phyloP scores from a whole-genome alignment of 768 basidiomycete genomes.

The Lactifluus pinguis region DNA sequence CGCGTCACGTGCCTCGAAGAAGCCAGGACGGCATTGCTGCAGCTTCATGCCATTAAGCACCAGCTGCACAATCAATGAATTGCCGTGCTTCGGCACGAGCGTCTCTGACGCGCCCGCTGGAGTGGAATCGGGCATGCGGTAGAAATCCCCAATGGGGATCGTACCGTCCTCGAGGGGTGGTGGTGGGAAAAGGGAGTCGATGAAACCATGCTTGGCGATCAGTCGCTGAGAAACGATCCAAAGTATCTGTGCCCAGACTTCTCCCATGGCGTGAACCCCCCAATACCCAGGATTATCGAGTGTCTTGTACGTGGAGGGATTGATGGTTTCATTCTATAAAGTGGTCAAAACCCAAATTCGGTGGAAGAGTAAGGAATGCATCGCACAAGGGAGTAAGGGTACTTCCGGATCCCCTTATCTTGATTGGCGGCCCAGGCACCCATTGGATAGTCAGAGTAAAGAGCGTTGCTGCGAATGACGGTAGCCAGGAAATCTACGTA shows the following conservation, averaged over 20 bases:
- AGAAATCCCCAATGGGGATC: slow-evolving; percentile 67
- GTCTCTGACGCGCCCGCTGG: slow-evolving; percentile 39
- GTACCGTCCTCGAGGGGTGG: slow-evolving; percentile 51
- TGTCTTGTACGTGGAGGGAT: slow-evolving; percentile 90
- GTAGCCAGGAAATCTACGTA: slow-evolving; percentile 74
- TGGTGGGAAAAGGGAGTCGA: slow-evolving; percentile 75
- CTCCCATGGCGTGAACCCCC: slow-evolving; percentile 87
- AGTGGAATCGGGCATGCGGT: slow-evolving; percentile 36
- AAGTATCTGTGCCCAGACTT: slow-evolving; percentile 92
- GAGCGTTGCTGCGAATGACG: slow-evolving; percentile 63
- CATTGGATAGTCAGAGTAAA: slow-evolving; percentile 80
- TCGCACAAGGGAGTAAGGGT: slow-evolving; percentile 60
- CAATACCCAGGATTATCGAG: slow-evolving; percentile 92
- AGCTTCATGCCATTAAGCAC: slow-evolving; percentile 92
- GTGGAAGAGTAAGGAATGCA: background rate
- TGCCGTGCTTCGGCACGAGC: slow-evolving; percentile 84
- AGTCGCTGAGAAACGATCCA: slow-evolving; percentile 71
- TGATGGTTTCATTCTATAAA: slow-evolving; percentile 48
- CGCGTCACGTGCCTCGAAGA: slow-evolving; percentile 85
- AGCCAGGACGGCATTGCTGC: slow-evolving; percentile 82
- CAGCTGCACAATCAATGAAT: slow-evolving; percentile 76
- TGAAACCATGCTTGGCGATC: slow-evolving; percentile 77
- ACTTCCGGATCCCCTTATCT: slow-evolving; percentile 75
- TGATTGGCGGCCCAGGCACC: slow-evolving; percentile 91
- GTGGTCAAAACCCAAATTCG: background rate